Evolutionary conservation across 202 grass and related monocot species (phyloP).

Genomic region (Alloteropsis angusta): DNA sequence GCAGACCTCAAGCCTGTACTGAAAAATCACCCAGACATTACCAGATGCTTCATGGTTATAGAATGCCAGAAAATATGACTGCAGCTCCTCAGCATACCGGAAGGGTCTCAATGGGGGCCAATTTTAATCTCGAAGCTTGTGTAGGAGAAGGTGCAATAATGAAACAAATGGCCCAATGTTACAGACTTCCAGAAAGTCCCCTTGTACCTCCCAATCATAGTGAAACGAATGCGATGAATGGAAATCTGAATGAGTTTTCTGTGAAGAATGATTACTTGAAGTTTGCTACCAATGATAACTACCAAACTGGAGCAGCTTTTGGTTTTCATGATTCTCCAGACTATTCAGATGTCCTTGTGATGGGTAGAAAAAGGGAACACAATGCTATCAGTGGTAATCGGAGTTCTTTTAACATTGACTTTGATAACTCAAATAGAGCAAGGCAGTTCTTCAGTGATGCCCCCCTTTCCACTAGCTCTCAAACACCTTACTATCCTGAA

Average conservation of each 20-base stretch:
- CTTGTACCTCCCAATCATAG: conserved; percentile 14
- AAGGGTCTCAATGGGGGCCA: not conserved
- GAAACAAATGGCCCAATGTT: conserved; percentile 7
- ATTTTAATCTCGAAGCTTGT: conserved; percentile 15
- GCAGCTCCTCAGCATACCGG: conserved; percentile 2
- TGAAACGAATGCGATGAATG: not conserved
- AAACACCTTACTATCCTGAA: conserved; percentile 27
- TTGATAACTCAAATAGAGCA: conserved; percentile 15
- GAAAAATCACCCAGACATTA: conserved; percentile 11
- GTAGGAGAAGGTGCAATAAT: conserved; percentile 3
- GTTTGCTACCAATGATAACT: conserved; percentile 14
- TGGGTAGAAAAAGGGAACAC: conserved; percentile 45
- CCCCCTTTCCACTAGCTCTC: conserved; percentile 9
- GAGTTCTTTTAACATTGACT: conserved; percentile 26
- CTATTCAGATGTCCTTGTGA: conserved; percentile 16
- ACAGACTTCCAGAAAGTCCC: conserved; percentile 20
- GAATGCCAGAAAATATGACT: conserved; percentile 28
- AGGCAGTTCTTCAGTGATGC: conserved; percentile 12
- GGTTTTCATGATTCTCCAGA: not conserved
- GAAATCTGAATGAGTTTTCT: conserved; percentile 21
- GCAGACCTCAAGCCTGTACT: conserved; percentile 10
- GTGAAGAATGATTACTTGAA: conserved; percentile 24
- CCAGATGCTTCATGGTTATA: conserved; percentile 16
- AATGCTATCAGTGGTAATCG: conserved; percentile 32
- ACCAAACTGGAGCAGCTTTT: conserved; percentile 9